Evolutionary conservation across 352 stramenopile species (phyloP).

Genomic region (Phytopythium helicoides): DNA sequence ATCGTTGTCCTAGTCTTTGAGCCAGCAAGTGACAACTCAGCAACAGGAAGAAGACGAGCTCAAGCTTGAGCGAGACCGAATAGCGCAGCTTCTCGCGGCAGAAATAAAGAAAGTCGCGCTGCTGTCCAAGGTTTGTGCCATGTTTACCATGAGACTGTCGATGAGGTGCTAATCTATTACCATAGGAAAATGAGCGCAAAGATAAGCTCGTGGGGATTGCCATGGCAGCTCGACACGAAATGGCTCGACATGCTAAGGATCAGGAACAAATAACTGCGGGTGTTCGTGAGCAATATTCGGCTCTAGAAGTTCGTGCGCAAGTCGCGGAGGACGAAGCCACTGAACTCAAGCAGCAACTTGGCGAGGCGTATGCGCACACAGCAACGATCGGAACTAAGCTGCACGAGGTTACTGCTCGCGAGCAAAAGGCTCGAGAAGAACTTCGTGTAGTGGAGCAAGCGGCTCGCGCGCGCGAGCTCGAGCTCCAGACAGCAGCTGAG

Average conservation of each 20-base stretch:
- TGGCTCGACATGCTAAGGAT: constrained; percentile 50
- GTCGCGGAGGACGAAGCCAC: constrained; percentile 34
- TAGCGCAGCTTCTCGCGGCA: constrained; percentile 42
- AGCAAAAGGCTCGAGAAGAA: constrained; percentile 24
- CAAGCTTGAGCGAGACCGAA: constrained; percentile 54
- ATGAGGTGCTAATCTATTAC: too few relatives aligned
- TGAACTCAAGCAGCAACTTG: constrained; percentile 40
- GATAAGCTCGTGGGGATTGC: constrained; percentile 72
- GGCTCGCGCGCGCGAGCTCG: constrained; percentile 30
- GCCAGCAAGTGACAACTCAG: constrained; percentile 39
- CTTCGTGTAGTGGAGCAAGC: constrained; percentile 24
- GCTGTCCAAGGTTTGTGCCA: constrained; percentile 42
- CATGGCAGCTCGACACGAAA: constrained; percentile 77
- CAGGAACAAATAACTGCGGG: constrained; percentile 34
- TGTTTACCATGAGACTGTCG: background rate
- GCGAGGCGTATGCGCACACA: constrained; percentile 41
- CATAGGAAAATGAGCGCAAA: constrained; percentile 60
- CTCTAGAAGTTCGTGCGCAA: constrained; percentile 19
- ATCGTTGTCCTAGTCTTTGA: constrained; percentile 3
- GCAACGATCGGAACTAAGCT: constrained; percentile 36
- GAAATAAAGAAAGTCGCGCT: constrained; percentile 81
- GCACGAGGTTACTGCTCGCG: constrained; percentile 14
- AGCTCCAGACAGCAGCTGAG: constrained; percentile 41
- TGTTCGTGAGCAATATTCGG: constrained; percentile 21
- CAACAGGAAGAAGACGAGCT: constrained; percentile 62